Base-by-base conservation (phyloP, 495 filamentous ascomycete species). In the Neurospora cerealis region DNA sequence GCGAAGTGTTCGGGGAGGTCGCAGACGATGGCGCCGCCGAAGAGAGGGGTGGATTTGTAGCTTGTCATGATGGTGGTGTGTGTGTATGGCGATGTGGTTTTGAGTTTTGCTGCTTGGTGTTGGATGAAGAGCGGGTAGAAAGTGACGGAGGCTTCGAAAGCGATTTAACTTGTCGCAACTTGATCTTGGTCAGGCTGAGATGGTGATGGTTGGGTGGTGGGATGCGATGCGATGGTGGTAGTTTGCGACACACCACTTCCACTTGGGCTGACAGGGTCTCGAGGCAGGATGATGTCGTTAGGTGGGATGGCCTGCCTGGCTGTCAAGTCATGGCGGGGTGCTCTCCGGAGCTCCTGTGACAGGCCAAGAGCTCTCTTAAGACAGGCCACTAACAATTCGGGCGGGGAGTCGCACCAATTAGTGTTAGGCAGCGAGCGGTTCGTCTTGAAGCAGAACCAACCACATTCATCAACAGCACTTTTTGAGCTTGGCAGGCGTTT, bases 1-100 rank as follows among this genome's bases (percentile, higher is more conserved):
- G 89, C 85, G 83, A 94, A 97, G 70, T 85, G 87, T 60, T 86
- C 79, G 21, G 94, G 94, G 17, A 96, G 84, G 72, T 91, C 86
- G 73, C 87, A 90, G 72, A 87, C 85, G 75, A 97, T 90, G 71
- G 94, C 93, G 73, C 92, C 93, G 80, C 93, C 94, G 81, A 91
- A 97, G 77, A 97, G 90, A 62, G 86, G 85, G 77, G 87, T 88
- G 75, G 79, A 82, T 69, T 83, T 85, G 84, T 88, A 92, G 28
- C 72, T 75, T 21, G 83, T 72, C 83, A 84, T 84, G 66, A 70
- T 44, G 60, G 28, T 84, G 66, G 72, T 44, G 60, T 37, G 13
- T 13, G 9, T 70, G 36, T 69, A 21, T 48, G 0, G 39, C 54
- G 17, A 8, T 69, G 19, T 46, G 19, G 24, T 24, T 4, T 36